Base-by-base conservation (phyloP, 306 rosid species). In the Styphnolobium japonicum region DNA sequence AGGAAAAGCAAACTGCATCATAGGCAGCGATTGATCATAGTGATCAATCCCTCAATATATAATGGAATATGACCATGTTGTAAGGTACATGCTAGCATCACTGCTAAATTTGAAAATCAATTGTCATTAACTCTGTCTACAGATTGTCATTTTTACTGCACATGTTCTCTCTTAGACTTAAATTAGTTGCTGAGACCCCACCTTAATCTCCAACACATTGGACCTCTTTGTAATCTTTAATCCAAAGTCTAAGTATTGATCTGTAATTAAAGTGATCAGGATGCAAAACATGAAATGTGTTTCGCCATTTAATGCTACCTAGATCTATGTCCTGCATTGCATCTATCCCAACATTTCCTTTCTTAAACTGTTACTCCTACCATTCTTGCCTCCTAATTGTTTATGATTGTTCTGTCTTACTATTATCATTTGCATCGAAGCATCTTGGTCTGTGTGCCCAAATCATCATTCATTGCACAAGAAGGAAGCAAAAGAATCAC, bases 381-480 rank as follows among this genome's bases (percentile, higher is more conserved):
- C 51, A 6, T 55, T 49, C 14, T 11, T 22, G 14, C 61, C 3
- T 63, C 63, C 66, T 34, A 4, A 5, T 52, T 36, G 36, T 25
- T 34, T 14, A 29, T 27, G 7, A 12, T 11, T 34, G 5, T 7
- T 25, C 36, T 7, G 21, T 23, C 7, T 67, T 52, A 9, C 61
- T 11, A 14, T 37, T 45, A 9, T 29, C 58, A 25, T 58, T 33
- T 73, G 51, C 34, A 19, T 40, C 3, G 10, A 64, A 12, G 51
- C 18, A 39, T 40, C 14, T 42, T 40, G 29, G 4, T 21, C 52
- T 39, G 12, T 21, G 27, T 16, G 52, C 51, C 21, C 7, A 22
- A 23, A 40, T 46, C 71, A 61, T 75, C 49, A 45, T 34, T 31
- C 42, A 16, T 75, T 75, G 49, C 61, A 5, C 75, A 67, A 57